Conservation (phyloP, 2,329 filamentous ascomycete genomes). For the Apiospora phragmitis region DNA sequence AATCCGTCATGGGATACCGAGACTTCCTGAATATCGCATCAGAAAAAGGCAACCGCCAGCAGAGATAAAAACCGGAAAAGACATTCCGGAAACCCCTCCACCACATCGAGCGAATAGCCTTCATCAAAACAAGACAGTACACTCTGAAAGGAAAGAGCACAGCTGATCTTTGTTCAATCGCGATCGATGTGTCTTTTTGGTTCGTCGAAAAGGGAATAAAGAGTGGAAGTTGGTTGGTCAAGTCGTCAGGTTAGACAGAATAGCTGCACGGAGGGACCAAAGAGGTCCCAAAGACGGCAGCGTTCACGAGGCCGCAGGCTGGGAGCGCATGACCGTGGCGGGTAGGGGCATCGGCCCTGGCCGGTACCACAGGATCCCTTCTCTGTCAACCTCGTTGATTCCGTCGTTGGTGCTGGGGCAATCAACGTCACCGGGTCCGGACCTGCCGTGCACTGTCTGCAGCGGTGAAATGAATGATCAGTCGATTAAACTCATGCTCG, state of each 20-base stretch:
- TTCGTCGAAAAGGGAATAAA: background rate
- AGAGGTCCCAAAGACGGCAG: background rate
- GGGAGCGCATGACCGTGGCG: constrained; percentile 13
- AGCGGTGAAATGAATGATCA: background rate
- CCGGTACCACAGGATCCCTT: constrained; percentile 15
- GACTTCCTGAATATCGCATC: background rate
- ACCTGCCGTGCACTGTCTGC: background rate
- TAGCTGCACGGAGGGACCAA: background rate
- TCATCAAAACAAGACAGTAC: background rate
- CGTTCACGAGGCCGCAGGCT: background rate
- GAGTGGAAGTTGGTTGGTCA: background rate
- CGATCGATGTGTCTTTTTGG: background rate
- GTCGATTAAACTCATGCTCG: background rate
- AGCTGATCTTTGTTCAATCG: background rate
- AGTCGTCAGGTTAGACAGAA: background rate
- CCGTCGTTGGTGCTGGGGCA: background rate
- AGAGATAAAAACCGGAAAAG: background rate
- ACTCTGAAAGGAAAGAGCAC: background rate
- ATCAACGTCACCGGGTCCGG: background rate
- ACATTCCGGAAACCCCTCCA: background rate
- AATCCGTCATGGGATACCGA: background rate
- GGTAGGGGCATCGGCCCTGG: constrained; percentile 15
- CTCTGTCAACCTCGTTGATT: constrained; percentile 7
- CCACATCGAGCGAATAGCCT: background rate
- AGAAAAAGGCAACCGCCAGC: background rate